Evolutionary conservation across 108 stramenopile genomes (phyloP).

Genomic region (Mayamaea pseudoterrestris): DNA sequence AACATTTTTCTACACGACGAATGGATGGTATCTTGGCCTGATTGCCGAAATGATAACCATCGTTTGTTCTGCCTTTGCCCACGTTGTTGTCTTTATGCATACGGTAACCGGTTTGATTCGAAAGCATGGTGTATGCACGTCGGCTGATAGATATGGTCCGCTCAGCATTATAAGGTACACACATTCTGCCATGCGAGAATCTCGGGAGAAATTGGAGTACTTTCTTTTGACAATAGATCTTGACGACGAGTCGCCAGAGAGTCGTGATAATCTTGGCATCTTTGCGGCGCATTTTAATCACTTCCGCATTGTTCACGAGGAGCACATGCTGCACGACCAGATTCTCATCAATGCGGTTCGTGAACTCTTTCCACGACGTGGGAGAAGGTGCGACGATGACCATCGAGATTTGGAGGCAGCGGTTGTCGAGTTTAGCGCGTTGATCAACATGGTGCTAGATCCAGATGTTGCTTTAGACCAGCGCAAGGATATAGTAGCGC

Average conservation of each 20-base stretch:
- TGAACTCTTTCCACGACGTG: slow-evolving; percentile 17
- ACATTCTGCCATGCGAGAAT: slow-evolving; percentile 21
- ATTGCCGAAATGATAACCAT: slow-evolving; percentile 7
- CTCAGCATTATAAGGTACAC: slow-evolving; percentile 21
- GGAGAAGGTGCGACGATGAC: slow-evolving; percentile 19
- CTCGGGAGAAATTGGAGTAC: slow-evolving; percentile 8
- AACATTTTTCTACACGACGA: slow-evolving; percentile 10
- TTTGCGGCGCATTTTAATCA: slow-evolving; percentile 24
- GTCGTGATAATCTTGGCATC: slow-evolving; percentile 6
- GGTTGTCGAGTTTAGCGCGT: neutral
- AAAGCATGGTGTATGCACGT: slow-evolving; percentile 18
- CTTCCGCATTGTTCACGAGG: slow-evolving; percentile 19
- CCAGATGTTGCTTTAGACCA: neutral
- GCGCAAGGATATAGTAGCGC: slow-evolving; percentile 10
- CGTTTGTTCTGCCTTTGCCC: slow-evolving; percentile 11
- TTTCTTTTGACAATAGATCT: slow-evolving; percentile 2
- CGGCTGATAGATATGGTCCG: slow-evolving; percentile 21
- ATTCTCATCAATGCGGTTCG: slow-evolving; percentile 23
- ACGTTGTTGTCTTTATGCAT: slow-evolving; percentile 8
- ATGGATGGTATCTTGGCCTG: slow-evolving; percentile 4
- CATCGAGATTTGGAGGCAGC: slow-evolving; percentile 11
- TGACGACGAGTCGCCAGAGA: slow-evolving; percentile 1
- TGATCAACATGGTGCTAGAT: slow-evolving; percentile 14
- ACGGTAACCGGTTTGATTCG: slow-evolving; percentile 11
- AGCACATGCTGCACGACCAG: slow-evolving; percentile 22